phyloP scores from a whole-genome alignment of 768 basidiomycete species.

The Termitomyces sp. region DNA sequence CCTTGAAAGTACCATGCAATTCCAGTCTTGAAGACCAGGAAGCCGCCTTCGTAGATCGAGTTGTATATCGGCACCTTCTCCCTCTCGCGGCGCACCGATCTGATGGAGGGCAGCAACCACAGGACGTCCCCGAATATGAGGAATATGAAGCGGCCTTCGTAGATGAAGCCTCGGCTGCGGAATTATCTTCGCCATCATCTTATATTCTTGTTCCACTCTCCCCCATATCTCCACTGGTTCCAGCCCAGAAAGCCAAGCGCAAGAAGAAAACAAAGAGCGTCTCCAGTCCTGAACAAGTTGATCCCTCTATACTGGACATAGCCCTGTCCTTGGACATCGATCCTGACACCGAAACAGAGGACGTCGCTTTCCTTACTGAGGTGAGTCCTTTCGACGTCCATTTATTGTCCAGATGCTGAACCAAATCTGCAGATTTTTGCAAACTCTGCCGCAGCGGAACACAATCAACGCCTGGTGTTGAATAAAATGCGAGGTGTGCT shows the following conservation, averaged over 20 bases:
- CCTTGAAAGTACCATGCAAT: too few species aligned
- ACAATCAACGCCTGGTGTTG: neutral
- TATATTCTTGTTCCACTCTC: neutral
- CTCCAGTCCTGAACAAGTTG: neutral
- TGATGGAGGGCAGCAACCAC: neutral
- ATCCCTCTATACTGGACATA: neutral
- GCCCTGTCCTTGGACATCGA: neutral
- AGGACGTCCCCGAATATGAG: neutral
- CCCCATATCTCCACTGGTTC: too few species aligned
- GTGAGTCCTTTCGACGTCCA: neutral
- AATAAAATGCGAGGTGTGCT: constrained; percentile 26
- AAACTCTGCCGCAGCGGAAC: neutral
- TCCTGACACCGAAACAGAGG: neutral
- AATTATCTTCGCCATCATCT: neutral
- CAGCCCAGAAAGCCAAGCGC: neutral
- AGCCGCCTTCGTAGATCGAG: neutral
- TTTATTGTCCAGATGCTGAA: neutral
- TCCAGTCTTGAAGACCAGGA: neutral
- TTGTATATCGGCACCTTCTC: neutral
- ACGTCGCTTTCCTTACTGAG: neutral
- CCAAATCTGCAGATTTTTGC: neutral
- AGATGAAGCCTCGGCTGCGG: neutral
- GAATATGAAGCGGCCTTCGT: constrained; percentile 1
- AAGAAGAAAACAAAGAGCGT: neutral
- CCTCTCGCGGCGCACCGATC: neutral